Percentiles rank a stretch among this genome's conserved stretches.
Conservation (phyloP, 495 filamentous ascomycete genomes). For the Aspergillus hancockii region DNA sequence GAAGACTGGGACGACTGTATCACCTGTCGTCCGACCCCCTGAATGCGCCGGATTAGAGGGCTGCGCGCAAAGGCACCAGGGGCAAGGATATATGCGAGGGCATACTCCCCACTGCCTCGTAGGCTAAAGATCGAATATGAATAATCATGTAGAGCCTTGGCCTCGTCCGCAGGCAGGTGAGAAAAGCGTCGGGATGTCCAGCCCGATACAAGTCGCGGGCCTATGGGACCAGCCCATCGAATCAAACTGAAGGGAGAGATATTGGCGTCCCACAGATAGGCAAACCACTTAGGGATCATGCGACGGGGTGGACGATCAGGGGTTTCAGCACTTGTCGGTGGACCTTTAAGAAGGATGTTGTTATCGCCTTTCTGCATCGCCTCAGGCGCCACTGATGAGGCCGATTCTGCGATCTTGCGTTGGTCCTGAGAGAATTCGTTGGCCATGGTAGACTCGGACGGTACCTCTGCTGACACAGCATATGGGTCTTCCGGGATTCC, state of each 20-base stretch:
- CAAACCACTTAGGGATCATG: slow-evolving; percentile 78
- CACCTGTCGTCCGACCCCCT: slow-evolving; percentile 76
- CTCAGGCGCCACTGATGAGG: slow-evolving; percentile 28
- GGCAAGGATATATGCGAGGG: slow-evolving; percentile 85
- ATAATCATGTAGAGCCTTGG: slow-evolving; percentile 84
- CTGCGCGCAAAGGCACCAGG: slow-evolving; percentile 90
- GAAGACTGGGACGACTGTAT: slow-evolving; percentile 32
- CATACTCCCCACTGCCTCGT: slow-evolving; percentile 92
- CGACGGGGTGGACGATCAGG: slow-evolving; percentile 50
- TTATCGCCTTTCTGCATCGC: slow-evolving; percentile 47
- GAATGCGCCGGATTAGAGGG: slow-evolving; percentile 82
- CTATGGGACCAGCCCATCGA: slow-evolving; percentile 86
- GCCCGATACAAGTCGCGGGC: slow-evolving; percentile 87
- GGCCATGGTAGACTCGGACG: slow-evolving; percentile 63
- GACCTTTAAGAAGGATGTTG: slow-evolving; percentile 60
- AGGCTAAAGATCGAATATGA: slow-evolving; percentile 93
- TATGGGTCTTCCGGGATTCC: slow-evolving; percentile 95
- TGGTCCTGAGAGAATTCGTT: slow-evolving; percentile 80
- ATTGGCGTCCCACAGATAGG: slow-evolving; percentile 95
- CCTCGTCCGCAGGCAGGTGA: slow-evolving; percentile 79
- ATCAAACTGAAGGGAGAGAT: slow-evolving; percentile 92
- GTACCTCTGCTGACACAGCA: slow-evolving; percentile 78
- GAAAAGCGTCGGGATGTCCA: slow-evolving; percentile 94
- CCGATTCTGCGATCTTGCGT: slow-evolving; percentile 43
- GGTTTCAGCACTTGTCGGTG: slow-evolving; percentile 36